Conservation (phyloP, 1,284 basidiomycete species). For the Gomphus sp. region DNA sequence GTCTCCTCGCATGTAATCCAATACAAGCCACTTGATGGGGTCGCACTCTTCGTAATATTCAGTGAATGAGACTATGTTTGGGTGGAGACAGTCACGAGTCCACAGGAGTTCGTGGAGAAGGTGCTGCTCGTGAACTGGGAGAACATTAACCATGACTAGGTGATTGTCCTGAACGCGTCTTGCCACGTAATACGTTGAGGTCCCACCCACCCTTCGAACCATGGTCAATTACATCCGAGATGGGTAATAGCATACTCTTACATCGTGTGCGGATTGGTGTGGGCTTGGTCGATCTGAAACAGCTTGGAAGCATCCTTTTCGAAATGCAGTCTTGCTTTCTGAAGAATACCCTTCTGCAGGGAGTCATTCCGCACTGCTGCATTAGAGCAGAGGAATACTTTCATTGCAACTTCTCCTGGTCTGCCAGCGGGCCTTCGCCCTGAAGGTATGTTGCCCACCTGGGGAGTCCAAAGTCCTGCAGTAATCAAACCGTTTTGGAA, state of each 20-base stretch:
- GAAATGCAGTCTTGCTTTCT: neutral
- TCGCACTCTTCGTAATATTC: neutral
- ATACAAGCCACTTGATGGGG: neutral
- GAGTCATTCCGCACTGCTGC: neutral
- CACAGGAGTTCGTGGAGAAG: neutral
- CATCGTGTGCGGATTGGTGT: neutral
- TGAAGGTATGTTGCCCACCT: neutral
- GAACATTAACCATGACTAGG: neutral
- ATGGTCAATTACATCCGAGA: neutral
- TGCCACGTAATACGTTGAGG: neutral
- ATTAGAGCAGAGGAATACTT: neutral
- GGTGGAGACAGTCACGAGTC: neutral
- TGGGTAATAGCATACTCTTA: neutral
- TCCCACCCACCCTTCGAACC: neutral
- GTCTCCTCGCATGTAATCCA: slow-evolving; percentile 1
- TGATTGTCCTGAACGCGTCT: neutral
- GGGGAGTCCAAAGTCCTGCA: neutral
- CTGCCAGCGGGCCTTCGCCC: neutral
- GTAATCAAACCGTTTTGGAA: neutral
- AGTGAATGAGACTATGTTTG: neutral
- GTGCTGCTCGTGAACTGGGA: neutral
- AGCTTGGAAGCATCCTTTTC: neutral
- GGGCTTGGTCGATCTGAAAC: neutral
- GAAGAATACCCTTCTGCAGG: neutral
- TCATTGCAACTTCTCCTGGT: neutral